A percentile compares a stretch with the other conserved stretches of the same genome.
phyloP scores from a whole-genome alignment of 2,329 filamentous ascomycete species.

The Botryosphaeria dothidea region DNA sequence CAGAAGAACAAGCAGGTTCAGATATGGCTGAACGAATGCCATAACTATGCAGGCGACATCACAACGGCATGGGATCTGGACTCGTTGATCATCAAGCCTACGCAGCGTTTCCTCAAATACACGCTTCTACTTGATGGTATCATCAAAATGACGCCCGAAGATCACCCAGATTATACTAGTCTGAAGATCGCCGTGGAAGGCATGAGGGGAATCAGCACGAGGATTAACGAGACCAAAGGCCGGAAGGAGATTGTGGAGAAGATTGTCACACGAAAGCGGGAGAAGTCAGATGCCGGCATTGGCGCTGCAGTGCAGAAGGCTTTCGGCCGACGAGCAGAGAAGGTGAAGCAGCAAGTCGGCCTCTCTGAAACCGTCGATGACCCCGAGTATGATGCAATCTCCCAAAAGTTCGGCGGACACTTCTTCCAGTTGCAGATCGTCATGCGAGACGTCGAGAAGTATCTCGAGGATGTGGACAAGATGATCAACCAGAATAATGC shows the following conservation, averaged over 20 bases:
- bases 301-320: slow-evolving; percentile 63
- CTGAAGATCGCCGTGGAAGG: slow-evolving; percentile 75
- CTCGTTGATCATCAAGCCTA: slow-evolving; percentile 94
- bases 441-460: slow-evolving; percentile 89
- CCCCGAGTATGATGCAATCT: slow-evolving; percentile 73
- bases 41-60: slow-evolving; percentile 86
- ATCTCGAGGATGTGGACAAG: slow-evolving; percentile 77
- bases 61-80: slow-evolving; percentile 94
- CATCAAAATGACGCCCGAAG: slow-evolving; percentile 72
- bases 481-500: slow-evolving; percentile 80
- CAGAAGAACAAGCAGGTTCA: slow-evolving; percentile 55
- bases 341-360: slow-evolving; percentile 71
- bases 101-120: slow-evolving; percentile 93
- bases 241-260: slow-evolving; percentile 91
- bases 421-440: slow-evolving; percentile 92
- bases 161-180: slow-evolving; percentile 77
- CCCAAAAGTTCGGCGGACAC: slow-evolving; percentile 88
- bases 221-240: slow-evolving; percentile 94
- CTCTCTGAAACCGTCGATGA: slow-evolving; percentile 70
- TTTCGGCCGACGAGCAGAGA: slow-evolving; percentile 86
- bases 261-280: slow-evolving; percentile 77
- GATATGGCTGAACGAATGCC: slow-evolving; percentile 91
- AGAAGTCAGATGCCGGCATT: slow-evolving; percentile 79
- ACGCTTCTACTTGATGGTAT: slow-evolving; percentile 81
- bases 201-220: slow-evolving; percentile 59